Percentiles rank a stretch among this genome's conserved stretches.
These are phyloP conservation scores for Cercophora newfieldiana DNA, from an alignment of 495 filamentous ascomycete species.

Conservation along the genomic window DNA sequence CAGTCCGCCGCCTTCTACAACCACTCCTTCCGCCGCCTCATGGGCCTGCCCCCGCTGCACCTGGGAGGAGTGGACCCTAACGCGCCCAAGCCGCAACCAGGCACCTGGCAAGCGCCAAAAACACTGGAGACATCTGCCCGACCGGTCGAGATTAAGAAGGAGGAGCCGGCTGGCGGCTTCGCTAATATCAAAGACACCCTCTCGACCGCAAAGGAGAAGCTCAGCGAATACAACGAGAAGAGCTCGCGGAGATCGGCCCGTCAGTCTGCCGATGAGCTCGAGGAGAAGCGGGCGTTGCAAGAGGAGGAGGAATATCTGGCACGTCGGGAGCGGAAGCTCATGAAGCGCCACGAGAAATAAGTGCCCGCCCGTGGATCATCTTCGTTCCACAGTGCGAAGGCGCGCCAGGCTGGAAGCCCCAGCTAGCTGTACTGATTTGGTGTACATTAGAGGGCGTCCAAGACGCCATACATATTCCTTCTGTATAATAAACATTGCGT, in stretches of 20 bases:
- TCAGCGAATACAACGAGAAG: conserved; percentile 29
- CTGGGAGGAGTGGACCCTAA: not conserved
- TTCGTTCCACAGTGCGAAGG: not conserved
- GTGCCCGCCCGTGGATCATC: not conserved
- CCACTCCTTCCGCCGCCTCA: conserved; percentile 46
- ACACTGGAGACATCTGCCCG: conserved; percentile 29
- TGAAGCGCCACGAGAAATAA: conserved; percentile 2
- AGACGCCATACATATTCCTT: conserved; percentile 7
- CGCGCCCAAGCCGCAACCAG: not conserved
- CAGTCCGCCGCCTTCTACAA: conserved; percentile 60
- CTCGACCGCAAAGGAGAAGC: conserved; percentile 40
- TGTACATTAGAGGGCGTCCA: not conserved
- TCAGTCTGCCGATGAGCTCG: conserved; percentile 44
- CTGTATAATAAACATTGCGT: conserved; percentile 4
- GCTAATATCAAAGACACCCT: conserved; percentile 28
- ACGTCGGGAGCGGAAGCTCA: conserved; percentile 33
- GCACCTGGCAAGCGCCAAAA: conserved; percentile 33
- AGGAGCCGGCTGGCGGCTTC: conserved; percentile 26
- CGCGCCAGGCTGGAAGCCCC: not conserved
- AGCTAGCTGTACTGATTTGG: not conserved
- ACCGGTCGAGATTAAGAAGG: conserved; percentile 1
- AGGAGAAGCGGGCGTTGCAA: conserved; percentile 47
- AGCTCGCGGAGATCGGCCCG: conserved; percentile 14
- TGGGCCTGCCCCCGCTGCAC: conserved; percentile 53
- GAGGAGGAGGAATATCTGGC: conserved; percentile 40